Conservation (phyloP, 805 yeast genomes). For the Brettanomyces sp. region DNA sequence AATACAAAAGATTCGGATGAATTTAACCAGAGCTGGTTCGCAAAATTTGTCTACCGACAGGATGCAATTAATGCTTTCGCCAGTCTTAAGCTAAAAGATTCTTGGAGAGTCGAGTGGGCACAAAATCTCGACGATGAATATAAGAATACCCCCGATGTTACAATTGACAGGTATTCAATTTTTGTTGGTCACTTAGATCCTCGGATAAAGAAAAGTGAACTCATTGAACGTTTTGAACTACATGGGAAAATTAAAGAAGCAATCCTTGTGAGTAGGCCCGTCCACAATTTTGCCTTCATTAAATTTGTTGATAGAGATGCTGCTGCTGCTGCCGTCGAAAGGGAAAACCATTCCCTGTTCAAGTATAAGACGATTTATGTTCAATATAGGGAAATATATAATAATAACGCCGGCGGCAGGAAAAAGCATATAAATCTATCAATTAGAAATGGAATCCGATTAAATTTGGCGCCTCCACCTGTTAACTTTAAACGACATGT, state of each 20-base stretch:
- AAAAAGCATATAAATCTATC: conserved; percentile 18
- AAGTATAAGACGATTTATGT: conserved; percentile 73
- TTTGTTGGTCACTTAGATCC: conserved; percentile 68
- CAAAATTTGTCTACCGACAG: conserved; percentile 71
- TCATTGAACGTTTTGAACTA: conserved; percentile 48
- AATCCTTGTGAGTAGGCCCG: conserved; percentile 43
- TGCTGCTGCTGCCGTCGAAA: conserved; percentile 81
- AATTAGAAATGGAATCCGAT: conserved; percentile 15
- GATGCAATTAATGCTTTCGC: conserved; percentile 86
- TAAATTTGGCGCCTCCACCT: conserved; percentile 70
- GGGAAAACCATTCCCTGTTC: conserved; percentile 74
- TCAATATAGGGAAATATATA: conserved; percentile 62
- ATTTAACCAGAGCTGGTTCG: conserved; percentile 46
- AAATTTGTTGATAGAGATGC: conserved; percentile 54
- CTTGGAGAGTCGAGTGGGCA: conserved; percentile 75
- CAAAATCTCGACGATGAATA: conserved; percentile 57
- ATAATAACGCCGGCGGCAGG: conserved; percentile 18
- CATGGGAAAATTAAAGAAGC: conserved; percentile 60
- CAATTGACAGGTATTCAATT: conserved; percentile 63
- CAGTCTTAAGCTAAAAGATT: conserved; percentile 42
- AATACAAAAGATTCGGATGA: conserved; percentile 7
- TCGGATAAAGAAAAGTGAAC: conserved; percentile 42
- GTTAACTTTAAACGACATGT: conserved; percentile 46
- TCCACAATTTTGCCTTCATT: conserved; percentile 63
- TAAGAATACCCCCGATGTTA: conserved; percentile 26